Evolutionary conservation across 1,284 basidiomycete species (phyloP), one percentile per base, ranked within the genome.

Genomic region (Cutaneotrichosporon cyanovorans): DNA sequence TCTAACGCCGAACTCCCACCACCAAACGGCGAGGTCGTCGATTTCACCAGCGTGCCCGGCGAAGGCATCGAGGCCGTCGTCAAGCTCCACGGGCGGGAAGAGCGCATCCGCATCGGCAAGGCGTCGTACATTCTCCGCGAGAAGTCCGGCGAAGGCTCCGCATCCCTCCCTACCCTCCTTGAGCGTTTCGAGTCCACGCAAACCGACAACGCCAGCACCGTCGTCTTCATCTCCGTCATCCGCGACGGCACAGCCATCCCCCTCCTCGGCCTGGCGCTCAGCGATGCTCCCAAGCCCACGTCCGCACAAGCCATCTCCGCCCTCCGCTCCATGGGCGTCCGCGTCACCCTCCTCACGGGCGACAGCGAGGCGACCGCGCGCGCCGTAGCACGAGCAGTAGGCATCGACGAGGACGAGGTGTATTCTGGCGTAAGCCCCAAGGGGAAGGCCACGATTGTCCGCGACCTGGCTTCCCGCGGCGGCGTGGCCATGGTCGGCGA

Each of bases 401-500:
- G 90, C 0, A 92, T 96, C 58, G 73, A 74, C 38, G 76, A 81
- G 1, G 82, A 86, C 45, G 77, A 82, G 45, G 87, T 96, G 0
- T 89, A 84, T 79, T 84, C 89, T 3, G 81, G 80, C 41, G 88
- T 96, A 78, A 90, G 84, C 60, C 91, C 91, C 2, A 86, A 90
- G 62, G 91, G 91, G 37, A 96, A 96, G 68, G 88, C 88, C 0
- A 77, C 81, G 16, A 79, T 87, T 47, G 77, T 96, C 16, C 74
- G 80, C 3, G 86, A 90, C 62, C 71, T 95, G 33, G 37, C 39
- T 5, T 77, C 80, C 60, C 78, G 79, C 57, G 73, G 82, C 39
- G 84, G 82, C 31, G 84, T 93, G 19, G 91, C 88, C 1, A 93
- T 95, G 90, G 91, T 99, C 40, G 95, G 95, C 18, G 95, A 99